phyloP scores from a whole-genome alignment of 2,329 filamentous ascomycete genomes.

The Shiraia sp. region DNA sequence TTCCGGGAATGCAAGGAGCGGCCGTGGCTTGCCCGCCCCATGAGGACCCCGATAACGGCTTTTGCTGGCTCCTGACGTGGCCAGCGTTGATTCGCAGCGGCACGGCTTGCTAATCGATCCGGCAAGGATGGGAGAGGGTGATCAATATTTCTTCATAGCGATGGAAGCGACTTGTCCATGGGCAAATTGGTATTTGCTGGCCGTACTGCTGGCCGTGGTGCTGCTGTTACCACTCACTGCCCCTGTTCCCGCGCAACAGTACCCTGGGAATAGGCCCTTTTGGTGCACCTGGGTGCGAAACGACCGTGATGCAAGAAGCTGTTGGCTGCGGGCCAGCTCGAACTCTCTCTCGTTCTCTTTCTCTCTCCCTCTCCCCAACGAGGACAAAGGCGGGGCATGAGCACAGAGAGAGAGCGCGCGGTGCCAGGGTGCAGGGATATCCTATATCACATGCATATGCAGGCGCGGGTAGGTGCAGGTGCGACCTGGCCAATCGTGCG shows the following conservation, averaged over 20 bases:
- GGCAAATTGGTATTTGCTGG: too few relatives aligned
- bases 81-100: constrained; percentile 39
- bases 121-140: constrained; percentile 13
- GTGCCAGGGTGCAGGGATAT: constrained; percentile 27
- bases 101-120: constrained; percentile 34
- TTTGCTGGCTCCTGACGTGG: constrained; percentile 40
- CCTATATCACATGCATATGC: constrained; percentile 45
- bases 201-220: too few relatives aligned
- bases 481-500: constrained; percentile 32
- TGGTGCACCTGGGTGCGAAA: too few relatives aligned
- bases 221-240: too few relatives aligned
- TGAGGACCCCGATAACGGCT: constrained; percentile 45
- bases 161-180: constrained; percentile 4
- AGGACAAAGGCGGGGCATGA: constrained; percentile 18
- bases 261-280: too few relatives aligned
- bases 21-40: constrained; percentile 36
- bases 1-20: constrained; percentile 41
- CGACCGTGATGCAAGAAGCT: too few relatives aligned
- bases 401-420: too few relatives aligned
- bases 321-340: too few relatives aligned
- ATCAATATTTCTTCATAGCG: constrained; percentile 14
- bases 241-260: too few relatives aligned
- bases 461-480: constrained; percentile 42
- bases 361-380: too few relatives aligned
- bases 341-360: too few relatives aligned